phyloP scores from a whole-genome alignment of 495 filamentous ascomycete genomes.

The Aspergillus cristatus region DNA sequence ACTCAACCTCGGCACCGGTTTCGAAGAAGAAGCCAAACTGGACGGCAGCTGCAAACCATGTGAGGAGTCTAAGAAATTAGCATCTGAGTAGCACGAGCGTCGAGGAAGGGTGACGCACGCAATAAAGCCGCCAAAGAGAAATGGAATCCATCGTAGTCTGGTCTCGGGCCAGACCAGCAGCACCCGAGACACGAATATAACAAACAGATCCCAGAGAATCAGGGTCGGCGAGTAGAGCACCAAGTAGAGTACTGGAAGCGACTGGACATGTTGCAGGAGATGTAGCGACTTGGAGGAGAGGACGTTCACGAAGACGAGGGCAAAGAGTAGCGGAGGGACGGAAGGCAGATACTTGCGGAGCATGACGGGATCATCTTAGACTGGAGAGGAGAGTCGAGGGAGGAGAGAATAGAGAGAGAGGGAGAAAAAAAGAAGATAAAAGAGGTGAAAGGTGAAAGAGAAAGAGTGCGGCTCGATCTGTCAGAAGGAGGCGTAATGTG shows the following conservation, averaged over 20 bases:
- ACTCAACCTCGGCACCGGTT: slow-evolving; percentile 33
- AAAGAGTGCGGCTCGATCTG: neutral
- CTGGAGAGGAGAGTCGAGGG: neutral
- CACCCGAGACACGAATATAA: slow-evolving; percentile 20
- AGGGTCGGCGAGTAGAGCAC: slow-evolving; percentile 29
- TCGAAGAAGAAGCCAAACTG: slow-evolving; percentile 37
- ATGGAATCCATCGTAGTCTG: slow-evolving; percentile 18
- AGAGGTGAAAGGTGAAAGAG: slow-evolving; percentile 1
- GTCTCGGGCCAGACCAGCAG: slow-evolving; percentile 20
- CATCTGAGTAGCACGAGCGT: neutral
- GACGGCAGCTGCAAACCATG: slow-evolving; percentile 24
- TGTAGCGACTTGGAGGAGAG: slow-evolving; percentile 29
- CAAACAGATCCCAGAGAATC: slow-evolving; percentile 24
- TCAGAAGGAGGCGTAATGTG: neutral
- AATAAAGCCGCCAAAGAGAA: slow-evolving; percentile 18
- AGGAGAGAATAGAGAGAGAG: slow-evolving; percentile 1
- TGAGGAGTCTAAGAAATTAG: slow-evolving; percentile 13
- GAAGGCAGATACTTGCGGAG: slow-evolving; percentile 16
- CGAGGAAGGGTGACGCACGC: slow-evolving; percentile 15
- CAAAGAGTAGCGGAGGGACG: slow-evolving; percentile 23
- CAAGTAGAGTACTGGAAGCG: slow-evolving; percentile 28
- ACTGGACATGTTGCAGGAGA: slow-evolving; percentile 25
- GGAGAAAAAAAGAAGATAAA: slow-evolving; percentile 3
- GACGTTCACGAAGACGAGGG: slow-evolving; percentile 25
- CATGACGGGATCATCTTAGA: slow-evolving; percentile 19